Evolutionary conservation across 2,329 filamentous ascomycete species (phyloP).

Genomic region (Fusarium transvaalense): DNA sequence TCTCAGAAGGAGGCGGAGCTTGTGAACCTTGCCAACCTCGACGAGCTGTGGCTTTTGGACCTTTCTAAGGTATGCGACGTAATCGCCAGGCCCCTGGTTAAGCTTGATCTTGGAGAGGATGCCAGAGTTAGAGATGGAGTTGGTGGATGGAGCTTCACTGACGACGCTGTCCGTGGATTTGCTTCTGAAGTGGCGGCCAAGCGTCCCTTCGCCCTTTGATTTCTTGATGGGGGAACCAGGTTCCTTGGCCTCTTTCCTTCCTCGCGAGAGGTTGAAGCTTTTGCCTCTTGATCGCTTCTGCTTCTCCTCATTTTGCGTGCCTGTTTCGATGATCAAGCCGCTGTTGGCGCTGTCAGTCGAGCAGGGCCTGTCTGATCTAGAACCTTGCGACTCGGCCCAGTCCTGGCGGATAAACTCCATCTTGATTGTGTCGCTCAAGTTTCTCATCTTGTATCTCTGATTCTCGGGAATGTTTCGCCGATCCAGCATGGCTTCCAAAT

Average conservation of each 20-base stretch:
- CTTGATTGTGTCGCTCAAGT: constrained; percentile 89
- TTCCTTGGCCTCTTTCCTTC: constrained; percentile 71
- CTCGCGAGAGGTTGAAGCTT: constrained; percentile 82
- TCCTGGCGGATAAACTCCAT: constrained; percentile 95
- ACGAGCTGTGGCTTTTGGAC: constrained; percentile 84
- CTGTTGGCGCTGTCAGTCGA: constrained; percentile 61
- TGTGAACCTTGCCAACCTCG: constrained; percentile 95
- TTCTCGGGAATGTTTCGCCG: constrained; percentile 94
- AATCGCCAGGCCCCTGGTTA: constrained; percentile 81
- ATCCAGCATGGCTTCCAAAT: constrained; percentile 77
- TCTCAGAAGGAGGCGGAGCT: constrained; percentile 86
- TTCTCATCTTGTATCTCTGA: constrained; percentile 94
- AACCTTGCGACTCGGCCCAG: constrained; percentile 75
- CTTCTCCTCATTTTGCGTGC: constrained; percentile 61
- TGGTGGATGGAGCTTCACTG: constrained; percentile 68
- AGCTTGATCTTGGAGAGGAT: constrained; percentile 78
- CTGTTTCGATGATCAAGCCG: constrained; percentile 53
- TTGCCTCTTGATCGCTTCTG: constrained; percentile 61
- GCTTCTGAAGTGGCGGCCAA: constrained; percentile 74
- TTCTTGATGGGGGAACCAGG: constrained; percentile 80
- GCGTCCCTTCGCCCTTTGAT: constrained; percentile 72
- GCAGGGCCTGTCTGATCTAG: constrained; percentile 59
- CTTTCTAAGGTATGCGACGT: constrained; percentile 86
- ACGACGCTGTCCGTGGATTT: constrained; percentile 80
- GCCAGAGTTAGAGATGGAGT: constrained; percentile 67